These are phyloP conservation scores for Silene uniflora DNA, from an alignment of 148 eudicot genomes.

Conservation along the genomic window DNA sequence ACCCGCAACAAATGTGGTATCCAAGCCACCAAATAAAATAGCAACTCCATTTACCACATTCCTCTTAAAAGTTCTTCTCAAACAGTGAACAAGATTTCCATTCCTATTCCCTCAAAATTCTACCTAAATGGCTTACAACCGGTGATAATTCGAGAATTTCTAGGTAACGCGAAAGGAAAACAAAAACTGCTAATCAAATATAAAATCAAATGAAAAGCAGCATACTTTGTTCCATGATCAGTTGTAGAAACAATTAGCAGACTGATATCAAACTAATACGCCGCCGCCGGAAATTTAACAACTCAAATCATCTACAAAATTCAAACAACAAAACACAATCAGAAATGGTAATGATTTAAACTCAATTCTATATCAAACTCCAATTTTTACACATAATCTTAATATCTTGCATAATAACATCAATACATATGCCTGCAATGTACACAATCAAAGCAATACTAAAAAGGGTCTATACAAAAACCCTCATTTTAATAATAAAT, in stretches of 20 bases:
- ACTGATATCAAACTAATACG: constrained; percentile 10
- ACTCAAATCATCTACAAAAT: constrained; percentile 19
- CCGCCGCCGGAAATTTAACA: neutral
- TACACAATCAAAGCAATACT: neutral
- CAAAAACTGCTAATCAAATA: neutral
- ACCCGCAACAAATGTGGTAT: neutral
- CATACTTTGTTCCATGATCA: constrained; percentile 31
- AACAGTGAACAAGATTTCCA: neutral
- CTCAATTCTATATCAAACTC: neutral
- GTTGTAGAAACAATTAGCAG: constrained; percentile 10
- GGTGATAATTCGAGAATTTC: neutral
- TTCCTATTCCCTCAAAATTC: too few species aligned
- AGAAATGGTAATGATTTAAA: neutral
- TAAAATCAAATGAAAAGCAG: neutral
- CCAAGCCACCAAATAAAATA: neutral
- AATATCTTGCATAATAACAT: neutral
- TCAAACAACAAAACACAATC: constrained; percentile 1
- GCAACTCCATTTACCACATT: neutral
- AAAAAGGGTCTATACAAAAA: neutral
- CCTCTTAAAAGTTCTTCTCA: neutral
- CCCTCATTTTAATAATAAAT: neutral
- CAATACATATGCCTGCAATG: neutral
- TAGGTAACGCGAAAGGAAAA: neutral
- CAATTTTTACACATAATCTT: neutral
- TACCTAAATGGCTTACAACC: neutral